Conservation (phyloP, 148 eudicot species). For the Fagopyrum esculentum region DNA sequence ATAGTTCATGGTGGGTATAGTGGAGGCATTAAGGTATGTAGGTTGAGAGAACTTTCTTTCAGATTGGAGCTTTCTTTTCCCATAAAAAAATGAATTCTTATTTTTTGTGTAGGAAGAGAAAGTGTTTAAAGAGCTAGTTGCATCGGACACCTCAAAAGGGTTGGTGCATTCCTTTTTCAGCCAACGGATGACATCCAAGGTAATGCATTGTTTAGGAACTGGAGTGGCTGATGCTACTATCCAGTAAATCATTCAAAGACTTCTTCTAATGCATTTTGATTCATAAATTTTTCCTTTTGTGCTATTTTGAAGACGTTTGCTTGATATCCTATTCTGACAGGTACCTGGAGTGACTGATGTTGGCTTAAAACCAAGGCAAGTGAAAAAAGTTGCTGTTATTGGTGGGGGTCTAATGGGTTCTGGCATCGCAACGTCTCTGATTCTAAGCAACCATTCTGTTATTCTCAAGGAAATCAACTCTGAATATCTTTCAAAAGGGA, state of each 20-base stretch:
- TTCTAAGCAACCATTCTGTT: slow-evolving; percentile 56
- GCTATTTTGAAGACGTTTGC: not conserved
- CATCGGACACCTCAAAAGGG: slow-evolving; percentile 64
- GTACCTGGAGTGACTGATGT: slow-evolving; percentile 56
- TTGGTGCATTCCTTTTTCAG: slow-evolving; percentile 80
- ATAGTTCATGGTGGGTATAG: slow-evolving; percentile 74
- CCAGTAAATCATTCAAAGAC: not conserved
- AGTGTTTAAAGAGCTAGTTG: slow-evolving; percentile 54
- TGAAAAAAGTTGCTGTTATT: slow-evolving; percentile 86
- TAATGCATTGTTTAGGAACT: slow-evolving; percentile 15
- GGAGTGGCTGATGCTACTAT: not conserved
- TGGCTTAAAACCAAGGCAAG: slow-evolving; percentile 71
- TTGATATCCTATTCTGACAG: not conserved
- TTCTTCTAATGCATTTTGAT: not conserved
- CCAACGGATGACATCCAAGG: slow-evolving; percentile 85
- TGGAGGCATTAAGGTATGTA: slow-evolving; percentile 68
- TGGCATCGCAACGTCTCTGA: slow-evolving; percentile 86
- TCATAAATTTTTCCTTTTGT: not conserved
- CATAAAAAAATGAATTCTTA: not conserved
- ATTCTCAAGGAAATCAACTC: slow-evolving; percentile 79
- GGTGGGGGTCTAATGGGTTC: slow-evolving; percentile 99
- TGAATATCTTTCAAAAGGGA: slow-evolving; percentile 76
- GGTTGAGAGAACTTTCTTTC: not conserved
- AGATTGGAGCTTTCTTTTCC: not conserved
- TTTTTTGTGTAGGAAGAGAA: slow-evolving; percentile 47